These are phyloP conservation scores for Pholiota molesta DNA, from an alignment of 768 basidiomycete species.

Conservation along the genomic window DNA sequence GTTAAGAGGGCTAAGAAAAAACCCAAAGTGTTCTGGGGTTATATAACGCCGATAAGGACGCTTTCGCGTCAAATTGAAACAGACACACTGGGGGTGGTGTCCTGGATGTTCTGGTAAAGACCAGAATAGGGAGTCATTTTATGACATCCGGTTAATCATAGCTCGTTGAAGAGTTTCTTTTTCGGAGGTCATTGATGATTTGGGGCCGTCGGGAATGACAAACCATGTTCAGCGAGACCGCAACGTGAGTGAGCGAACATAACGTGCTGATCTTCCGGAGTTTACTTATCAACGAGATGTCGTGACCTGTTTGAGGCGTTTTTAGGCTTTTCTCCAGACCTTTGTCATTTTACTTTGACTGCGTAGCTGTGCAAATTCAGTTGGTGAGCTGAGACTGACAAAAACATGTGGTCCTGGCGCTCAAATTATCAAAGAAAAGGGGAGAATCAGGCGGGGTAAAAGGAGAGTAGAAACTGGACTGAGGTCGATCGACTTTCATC, in stretches of 20 bases:
- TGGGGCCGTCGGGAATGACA: constrained; percentile 10
- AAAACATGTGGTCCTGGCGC: not conserved
- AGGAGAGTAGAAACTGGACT: not conserved
- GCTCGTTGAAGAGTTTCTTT: not conserved
- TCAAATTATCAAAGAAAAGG: not conserved
- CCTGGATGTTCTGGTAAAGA: constrained; percentile 18
- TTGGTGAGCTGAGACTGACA: constrained; percentile 1
- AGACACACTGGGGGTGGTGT: constrained; percentile 2
- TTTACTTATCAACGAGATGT: constrained; percentile 4
- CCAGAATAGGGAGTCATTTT: constrained; percentile 19
- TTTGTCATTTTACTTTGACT: not conserved
- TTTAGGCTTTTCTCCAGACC: not conserved
- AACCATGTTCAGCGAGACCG: constrained; percentile 4
- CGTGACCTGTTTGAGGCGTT: not conserved
- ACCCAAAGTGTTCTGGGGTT: not conserved
- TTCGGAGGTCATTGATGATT: constrained; percentile 1
- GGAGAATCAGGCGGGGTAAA: not conserved
- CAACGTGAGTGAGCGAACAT: not conserved
- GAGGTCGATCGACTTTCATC: not conserved
- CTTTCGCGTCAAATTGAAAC: constrained; percentile 2
- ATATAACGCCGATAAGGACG: constrained; percentile 14
- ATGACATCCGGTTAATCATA: constrained; percentile 9
- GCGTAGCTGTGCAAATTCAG: not conserved
- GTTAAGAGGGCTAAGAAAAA: not conserved
- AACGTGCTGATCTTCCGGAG: not conserved